A percentile compares a stretch with the other conserved stretches of the same genome.
These are phyloP conservation scores for Lachnellula arida DNA, from an alignment of 2,329 filamentous ascomycete species.

Conservation along the genomic window DNA sequence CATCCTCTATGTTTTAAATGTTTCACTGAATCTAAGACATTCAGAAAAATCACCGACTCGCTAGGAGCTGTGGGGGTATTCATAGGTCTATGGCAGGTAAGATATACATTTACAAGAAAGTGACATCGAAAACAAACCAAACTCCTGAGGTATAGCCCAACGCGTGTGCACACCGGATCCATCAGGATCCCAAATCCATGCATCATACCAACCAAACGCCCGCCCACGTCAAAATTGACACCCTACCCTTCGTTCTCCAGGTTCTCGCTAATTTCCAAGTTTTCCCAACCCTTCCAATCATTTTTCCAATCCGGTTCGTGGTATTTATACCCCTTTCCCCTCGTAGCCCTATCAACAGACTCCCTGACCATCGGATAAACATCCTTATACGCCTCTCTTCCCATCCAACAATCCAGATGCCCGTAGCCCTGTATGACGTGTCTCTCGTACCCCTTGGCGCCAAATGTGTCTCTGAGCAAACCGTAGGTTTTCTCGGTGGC, in stretches of 20 bases:
- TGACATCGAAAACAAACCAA: too few relatives aligned
- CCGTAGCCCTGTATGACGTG: conserved; percentile 53
- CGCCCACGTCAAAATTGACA: too few relatives aligned
- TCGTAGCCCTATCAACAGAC: conserved; percentile 48
- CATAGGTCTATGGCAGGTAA: too few relatives aligned
- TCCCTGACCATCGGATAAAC: conserved; percentile 53
- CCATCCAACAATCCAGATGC: conserved; percentile 60
- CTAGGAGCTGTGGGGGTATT: too few relatives aligned
- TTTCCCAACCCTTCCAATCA: conserved; percentile 11
- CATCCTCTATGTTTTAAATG: too few relatives aligned
- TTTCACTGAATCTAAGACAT: too few relatives aligned
- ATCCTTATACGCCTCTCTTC: conserved; percentile 52
- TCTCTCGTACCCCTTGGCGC: conserved; percentile 44
- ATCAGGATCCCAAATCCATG: too few relatives aligned
- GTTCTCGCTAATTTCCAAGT: conserved; percentile 3
- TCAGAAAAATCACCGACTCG: too few relatives aligned
- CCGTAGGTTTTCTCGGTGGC: conserved; percentile 51
- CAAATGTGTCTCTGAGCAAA: conserved; percentile 48
- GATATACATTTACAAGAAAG: too few relatives aligned
- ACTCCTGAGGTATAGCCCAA: too few relatives aligned
- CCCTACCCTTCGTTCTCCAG: not conserved
- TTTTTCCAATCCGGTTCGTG: conserved; percentile 24
- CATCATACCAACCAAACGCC: too few relatives aligned
- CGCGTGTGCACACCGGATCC: too few relatives aligned
- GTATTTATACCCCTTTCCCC: conserved; percentile 26